Evolutionary conservation across 192 early-diverging fungal genomes (phyloP).

Genomic region (Phycomyces nitens): DNA sequence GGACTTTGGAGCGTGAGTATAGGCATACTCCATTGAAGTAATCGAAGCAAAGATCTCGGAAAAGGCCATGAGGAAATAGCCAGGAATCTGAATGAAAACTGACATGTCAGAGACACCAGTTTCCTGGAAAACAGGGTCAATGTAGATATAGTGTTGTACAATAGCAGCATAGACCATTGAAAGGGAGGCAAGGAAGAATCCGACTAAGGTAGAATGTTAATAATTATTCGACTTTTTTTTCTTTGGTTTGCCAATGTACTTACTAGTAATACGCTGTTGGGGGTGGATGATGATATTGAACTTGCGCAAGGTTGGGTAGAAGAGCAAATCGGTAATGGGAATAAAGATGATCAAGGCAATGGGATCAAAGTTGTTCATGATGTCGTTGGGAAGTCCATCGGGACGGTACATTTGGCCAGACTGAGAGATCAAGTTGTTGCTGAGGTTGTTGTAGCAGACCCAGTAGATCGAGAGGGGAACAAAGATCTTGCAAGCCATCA

Average conservation of each 20-base stretch:
- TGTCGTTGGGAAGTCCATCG: conserved; percentile 53
- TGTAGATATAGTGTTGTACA: conserved; percentile 57
- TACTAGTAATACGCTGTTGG: conserved; percentile 49
- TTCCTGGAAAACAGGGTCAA: conserved; percentile 41
- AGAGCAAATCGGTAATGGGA: conserved; percentile 49
- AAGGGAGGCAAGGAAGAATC: conserved; percentile 50
- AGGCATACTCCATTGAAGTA: conserved; percentile 66
- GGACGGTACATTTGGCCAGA: conserved; percentile 50
- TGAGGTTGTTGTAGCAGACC: conserved; percentile 61
- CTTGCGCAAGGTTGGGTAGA: conserved; percentile 55
- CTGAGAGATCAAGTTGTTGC: conserved; percentile 61
- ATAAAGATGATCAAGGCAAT: conserved; percentile 54
- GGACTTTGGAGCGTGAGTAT: conserved; percentile 54
- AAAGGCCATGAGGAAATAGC: conserved; percentile 53
- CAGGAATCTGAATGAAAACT: conserved; percentile 53
- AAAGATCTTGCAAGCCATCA: conserved; percentile 62
- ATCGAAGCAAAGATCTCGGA: conserved; percentile 61
- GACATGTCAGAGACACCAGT: conserved; percentile 39
- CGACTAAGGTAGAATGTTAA: conserved; percentile 24
- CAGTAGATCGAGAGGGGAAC: conserved; percentile 57
- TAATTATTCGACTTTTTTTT: background rate
- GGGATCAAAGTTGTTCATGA: conserved; percentile 59
- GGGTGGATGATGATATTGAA: conserved; percentile 49
- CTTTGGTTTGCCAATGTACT: background rate
- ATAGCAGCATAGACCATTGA: conserved; percentile 60